Conservation (phyloP, 2,329 filamentous ascomycete genomes). For the Alternaria solani region DNA sequence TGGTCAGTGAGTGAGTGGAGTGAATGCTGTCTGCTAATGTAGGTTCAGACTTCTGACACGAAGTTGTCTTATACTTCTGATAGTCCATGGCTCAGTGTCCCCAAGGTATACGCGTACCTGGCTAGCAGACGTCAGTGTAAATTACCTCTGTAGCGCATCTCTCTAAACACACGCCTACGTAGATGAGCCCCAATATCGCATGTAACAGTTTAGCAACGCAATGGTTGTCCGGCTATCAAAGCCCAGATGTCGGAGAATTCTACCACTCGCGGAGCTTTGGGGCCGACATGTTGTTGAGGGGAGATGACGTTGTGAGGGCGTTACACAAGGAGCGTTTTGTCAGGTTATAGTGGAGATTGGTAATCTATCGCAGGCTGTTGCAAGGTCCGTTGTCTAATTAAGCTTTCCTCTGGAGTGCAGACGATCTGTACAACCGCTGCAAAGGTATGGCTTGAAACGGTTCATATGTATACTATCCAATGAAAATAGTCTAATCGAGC, state of each 20-base stretch:
- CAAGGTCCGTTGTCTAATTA: background rate
- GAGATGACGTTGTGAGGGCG: background rate
- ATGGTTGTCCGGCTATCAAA: constrained; percentile 1
- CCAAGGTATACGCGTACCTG: background rate
- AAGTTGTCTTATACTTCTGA: constrained; percentile 3
- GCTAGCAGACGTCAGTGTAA: background rate
- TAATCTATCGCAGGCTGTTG: constrained; percentile 8
- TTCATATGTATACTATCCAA: background rate
- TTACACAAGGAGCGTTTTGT: background rate
- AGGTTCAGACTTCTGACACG: background rate
- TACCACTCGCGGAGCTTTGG: background rate
- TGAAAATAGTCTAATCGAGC: background rate
- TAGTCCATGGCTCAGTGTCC: background rate
- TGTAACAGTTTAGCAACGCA: background rate
- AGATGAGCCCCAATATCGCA: constrained; percentile 21
- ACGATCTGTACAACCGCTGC: background rate
- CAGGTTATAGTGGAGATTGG: background rate
- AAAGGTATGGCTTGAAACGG: background rate
- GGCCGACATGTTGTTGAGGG: background rate
- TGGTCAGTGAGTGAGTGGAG: background rate
- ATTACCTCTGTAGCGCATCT: background rate
- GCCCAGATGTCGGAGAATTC: constrained; percentile 6
- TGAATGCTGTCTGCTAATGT: background rate
- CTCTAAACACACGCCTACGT: background rate
- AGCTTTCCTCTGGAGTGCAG: background rate